Evolutionary conservation across 495 filamentous ascomycete species (phyloP).

Genomic region (Neurospora sp.): DNA sequence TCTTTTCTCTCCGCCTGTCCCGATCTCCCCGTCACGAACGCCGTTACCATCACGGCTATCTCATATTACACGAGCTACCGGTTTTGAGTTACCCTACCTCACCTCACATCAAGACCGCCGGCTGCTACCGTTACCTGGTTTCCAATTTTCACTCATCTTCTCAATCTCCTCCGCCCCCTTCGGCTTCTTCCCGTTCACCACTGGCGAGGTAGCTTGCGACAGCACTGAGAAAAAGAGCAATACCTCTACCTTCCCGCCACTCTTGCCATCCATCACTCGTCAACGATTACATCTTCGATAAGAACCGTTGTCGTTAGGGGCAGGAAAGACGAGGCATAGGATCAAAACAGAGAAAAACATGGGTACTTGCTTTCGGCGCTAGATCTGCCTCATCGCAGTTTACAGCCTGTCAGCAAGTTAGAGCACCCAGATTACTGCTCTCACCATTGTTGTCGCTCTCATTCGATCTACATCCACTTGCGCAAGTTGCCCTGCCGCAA

Average conservation of each 20-base stretch:
- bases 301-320: conserved; percentile 11
- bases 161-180: not conserved
- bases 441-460: conserved; percentile 17
- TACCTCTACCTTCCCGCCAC: not conserved
- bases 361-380: conserved; percentile 20
- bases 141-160: not conserved
- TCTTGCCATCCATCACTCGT: conserved; percentile 6
- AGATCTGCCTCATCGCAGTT: conserved; percentile 25
- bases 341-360: conserved; percentile 8
- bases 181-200: not conserved
- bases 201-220: not conserved
- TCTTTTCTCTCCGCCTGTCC: not conserved
- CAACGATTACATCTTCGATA: conserved; percentile 32
- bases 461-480: not conserved
- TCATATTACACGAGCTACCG: not conserved
- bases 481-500: conserved; percentile 1
- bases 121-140: not conserved
- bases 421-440: conserved; percentile 1
- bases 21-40: not conserved
- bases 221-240: not conserved
- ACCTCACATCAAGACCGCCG: not conserved
- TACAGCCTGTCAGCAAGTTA: conserved; percentile 14
- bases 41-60: not conserved
- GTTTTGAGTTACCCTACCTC: not conserved
- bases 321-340: not conserved